phyloP scores from a whole-genome alignment of 2,329 filamentous ascomycete genomes.

The Hortaea sp. region DNA sequence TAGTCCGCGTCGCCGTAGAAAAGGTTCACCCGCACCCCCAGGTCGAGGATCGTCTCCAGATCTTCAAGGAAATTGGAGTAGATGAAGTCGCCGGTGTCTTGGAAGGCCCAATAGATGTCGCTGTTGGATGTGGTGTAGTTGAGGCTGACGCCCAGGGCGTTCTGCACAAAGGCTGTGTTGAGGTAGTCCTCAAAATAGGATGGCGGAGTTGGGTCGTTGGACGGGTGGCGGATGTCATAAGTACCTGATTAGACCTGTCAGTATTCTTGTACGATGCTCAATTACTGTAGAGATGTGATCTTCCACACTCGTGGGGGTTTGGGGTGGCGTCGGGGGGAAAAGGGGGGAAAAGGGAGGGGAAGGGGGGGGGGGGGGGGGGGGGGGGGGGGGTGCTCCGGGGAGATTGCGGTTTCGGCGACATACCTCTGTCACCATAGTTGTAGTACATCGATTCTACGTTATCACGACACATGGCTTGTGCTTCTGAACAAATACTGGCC shows the following conservation, averaged over 20 bases:
- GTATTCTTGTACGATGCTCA: slow-evolving; percentile 10
- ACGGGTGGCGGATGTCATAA: slow-evolving; percentile 52
- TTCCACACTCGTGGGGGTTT: neutral
- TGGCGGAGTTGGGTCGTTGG: slow-evolving; percentile 51
- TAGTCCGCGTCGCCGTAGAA: slow-evolving; percentile 14
- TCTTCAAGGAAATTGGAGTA: slow-evolving; percentile 46
- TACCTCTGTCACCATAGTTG: slow-evolving; percentile 41
- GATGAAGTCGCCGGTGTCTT: slow-evolving; percentile 48
- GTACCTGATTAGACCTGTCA: slow-evolving; percentile 38
- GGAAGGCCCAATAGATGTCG: slow-evolving; percentile 7
- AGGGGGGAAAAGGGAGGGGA: neutral
- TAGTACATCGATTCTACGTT: slow-evolving; percentile 51
- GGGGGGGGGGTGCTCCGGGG: no score
- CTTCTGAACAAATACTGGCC: slow-evolving; percentile 41
- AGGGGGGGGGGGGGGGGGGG: neutral
- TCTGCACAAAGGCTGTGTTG: slow-evolving; percentile 45
- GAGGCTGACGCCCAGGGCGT: slow-evolving; percentile 13
- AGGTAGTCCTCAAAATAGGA: slow-evolving; percentile 54
- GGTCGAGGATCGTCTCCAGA: slow-evolving; percentile 30
- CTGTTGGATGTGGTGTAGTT: slow-evolving; percentile 4
- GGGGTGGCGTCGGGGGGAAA: neutral
- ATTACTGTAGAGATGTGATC: neutral
- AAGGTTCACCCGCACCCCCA: slow-evolving; percentile 27
- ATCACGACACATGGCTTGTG: slow-evolving; percentile 45
- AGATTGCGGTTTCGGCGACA: slow-evolving; percentile 29